Base-by-base conservation (phyloP, 176 grass and related monocot genomes). In the Phoenix roebelenii region DNA sequence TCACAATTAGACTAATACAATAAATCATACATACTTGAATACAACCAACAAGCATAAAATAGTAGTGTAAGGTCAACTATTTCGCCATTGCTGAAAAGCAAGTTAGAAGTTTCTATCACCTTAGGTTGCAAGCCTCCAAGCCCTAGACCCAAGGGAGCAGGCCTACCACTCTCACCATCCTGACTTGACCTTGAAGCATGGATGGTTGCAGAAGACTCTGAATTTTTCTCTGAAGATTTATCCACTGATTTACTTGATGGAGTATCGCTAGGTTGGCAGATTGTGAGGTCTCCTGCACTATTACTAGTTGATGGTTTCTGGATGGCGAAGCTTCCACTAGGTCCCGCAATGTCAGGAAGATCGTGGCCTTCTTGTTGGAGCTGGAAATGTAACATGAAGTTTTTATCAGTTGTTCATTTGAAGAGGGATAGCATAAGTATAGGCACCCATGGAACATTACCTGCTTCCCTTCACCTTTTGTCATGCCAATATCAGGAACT, bases 101-200 rank as follows among this genome's bases (percentile, higher is more conserved):
- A 68, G 49, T 18, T 22, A 56, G 63, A 51, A 60, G 22, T 30
- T 59, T 7, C 59, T 66, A 54, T 67, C 83, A 91, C 92, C 81
- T 90, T 91, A 20, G 87, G 78, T 60, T 85, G 76, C 72, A 97
- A 77, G 29, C 92, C 87, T 63, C 83, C 92, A 15, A 77, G 69
- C 66, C 92, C 92, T 61, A 91, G 80, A 57, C 87, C 92, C 66
- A 85, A 61, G 0, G 92, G 92, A 58, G 76, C 71, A 64, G 81
- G 55, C 22, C 7, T 81, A 49, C 66, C 60, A 77, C 66, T 70
- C 35, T 67, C 61, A 56, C 23, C 56, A 76, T 68, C 59, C 64
- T 77, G 79, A 60, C 48, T 72, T 39, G 72, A 17, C 22, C 76
- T 19, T 69, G 77, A 69, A 74, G 70, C 66, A 28, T 30, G 23